Percentiles rank a stretch among this genome's conserved stretches.
phyloP scores from a whole-genome alignment of 139 green algal species.

The Chlamydomonas sp. region DNA sequence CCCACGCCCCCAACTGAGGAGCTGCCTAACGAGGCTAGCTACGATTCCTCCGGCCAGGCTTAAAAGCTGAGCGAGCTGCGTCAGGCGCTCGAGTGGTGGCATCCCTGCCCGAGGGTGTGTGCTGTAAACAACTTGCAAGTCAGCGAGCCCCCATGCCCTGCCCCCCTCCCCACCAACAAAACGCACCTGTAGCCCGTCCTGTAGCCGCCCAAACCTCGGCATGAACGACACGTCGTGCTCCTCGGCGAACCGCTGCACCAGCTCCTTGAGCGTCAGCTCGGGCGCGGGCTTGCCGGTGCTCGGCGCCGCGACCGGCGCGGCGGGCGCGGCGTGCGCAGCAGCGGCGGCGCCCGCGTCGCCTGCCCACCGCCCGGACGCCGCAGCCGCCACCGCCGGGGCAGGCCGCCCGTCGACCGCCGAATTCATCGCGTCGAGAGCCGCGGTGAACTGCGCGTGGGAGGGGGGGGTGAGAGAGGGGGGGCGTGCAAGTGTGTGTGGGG shows the following conservation, averaged over 20 bases:
- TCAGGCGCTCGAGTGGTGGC: too few species aligned
- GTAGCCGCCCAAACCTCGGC: slow-evolving; percentile 70
- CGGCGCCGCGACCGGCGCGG: slow-evolving; percentile 4
- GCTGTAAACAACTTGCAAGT: not conserved
- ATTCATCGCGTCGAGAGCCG: slow-evolving; percentile 88
- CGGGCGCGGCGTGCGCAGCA: not conserved
- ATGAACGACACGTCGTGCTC: slow-evolving; percentile 81
- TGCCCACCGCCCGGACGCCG: slow-evolving; percentile 7
- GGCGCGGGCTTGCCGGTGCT: not conserved
- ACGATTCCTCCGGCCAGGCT: too few species aligned
- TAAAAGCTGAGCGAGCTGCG: slow-evolving; percentile 4
- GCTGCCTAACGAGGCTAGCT: too few species aligned
- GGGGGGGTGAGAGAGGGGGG: too few species aligned
- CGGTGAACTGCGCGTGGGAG: slow-evolving; percentile 69
- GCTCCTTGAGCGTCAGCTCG: slow-evolving; percentile 60
- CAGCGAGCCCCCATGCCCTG: not conserved
- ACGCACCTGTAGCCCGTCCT: slow-evolving; percentile 83
- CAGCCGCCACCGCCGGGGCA: slow-evolving; percentile 17
- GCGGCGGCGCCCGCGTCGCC: not conserved
- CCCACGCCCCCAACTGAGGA: too few species aligned
- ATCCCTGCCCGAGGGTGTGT: not conserved
- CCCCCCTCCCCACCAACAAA: not conserved
- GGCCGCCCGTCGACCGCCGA: slow-evolving; percentile 45
- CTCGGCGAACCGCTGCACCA: slow-evolving; percentile 72
- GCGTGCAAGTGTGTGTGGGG: too few species aligned